Conservation (phyloP, 75 land plant genomes). For the Cryptomeria japonica region DNA sequence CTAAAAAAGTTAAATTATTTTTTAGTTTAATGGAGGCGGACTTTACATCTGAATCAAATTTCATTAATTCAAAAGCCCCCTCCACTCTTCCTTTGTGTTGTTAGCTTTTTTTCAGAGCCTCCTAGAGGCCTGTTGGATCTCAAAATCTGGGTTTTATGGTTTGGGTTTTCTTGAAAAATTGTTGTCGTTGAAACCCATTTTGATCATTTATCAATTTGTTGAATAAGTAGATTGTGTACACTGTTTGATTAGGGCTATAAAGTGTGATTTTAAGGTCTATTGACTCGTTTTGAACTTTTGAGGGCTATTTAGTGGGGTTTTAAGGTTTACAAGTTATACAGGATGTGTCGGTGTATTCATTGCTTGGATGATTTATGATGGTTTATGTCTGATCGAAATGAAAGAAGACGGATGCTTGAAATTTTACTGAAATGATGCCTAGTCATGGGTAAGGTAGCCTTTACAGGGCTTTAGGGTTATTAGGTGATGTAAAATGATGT, state of each 20-base stretch:
- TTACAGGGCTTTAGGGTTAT: background rate
- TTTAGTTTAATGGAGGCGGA: constrained; percentile 7
- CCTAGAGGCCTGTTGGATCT: background rate
- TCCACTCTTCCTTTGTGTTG: background rate
- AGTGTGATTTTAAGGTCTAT: background rate
- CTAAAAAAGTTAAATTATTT: background rate
- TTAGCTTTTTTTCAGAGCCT: constrained; percentile 1
- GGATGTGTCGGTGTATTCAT: background rate
- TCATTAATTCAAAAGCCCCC: background rate
- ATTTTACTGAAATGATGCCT: background rate
- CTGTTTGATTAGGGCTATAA: background rate
- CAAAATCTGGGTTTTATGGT: background rate
- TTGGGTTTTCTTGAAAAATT: background rate
- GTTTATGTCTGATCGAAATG: background rate
- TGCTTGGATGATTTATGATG: background rate
- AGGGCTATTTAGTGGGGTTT: background rate
- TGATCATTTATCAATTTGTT: background rate
- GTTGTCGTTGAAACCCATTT: background rate
- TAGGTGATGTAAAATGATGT: background rate
- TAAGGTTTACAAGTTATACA: background rate
- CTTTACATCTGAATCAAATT: background rate
- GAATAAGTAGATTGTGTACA: background rate
- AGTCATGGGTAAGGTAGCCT: background rate
- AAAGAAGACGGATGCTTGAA: background rate
- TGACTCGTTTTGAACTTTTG: no score